Conservation (phyloP, 495 filamentous ascomycete genomes). For the Lepidopterella palustris region DNA sequence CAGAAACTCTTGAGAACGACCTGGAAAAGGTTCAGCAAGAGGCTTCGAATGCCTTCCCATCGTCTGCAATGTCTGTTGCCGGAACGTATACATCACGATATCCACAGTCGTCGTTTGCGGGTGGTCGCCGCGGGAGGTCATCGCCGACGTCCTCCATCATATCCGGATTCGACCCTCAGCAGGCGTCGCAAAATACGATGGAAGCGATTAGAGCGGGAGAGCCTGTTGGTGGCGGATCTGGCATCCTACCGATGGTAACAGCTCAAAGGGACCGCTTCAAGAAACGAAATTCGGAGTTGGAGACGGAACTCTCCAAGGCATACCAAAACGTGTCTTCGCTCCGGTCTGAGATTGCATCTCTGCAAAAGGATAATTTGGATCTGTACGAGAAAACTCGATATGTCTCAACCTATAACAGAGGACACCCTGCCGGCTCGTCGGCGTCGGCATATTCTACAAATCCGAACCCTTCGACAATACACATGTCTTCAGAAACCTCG, state of each 20-base stretch:
- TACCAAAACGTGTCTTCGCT: constrained; percentile 78
- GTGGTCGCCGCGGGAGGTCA: constrained; percentile 45
- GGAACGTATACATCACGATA: constrained; percentile 85
- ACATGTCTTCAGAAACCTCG: constrained; percentile 51
- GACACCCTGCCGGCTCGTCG: constrained; percentile 42
- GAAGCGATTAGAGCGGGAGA: constrained; percentile 59
- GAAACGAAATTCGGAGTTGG: constrained; percentile 85
- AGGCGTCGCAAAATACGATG: constrained; percentile 41
- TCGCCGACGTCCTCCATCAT: constrained; percentile 98
- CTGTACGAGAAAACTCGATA: constrained; percentile 98
- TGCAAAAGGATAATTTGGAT: constrained; percentile 94
- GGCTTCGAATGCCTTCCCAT: constrained; percentile 72
- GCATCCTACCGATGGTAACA: constrained; percentile 95
- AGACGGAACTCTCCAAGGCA: constrained; percentile 77
- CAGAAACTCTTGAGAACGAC: constrained; percentile 86
- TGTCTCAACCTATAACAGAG: constrained; percentile 82
- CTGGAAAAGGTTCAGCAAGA: constrained; percentile 81
- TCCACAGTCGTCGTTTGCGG: constrained; percentile 63
- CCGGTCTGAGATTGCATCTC: constrained; percentile 80
- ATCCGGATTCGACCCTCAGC: constrained; percentile 77
- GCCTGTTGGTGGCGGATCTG: constrained; percentile 72
- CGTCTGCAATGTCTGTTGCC: constrained; percentile 80
- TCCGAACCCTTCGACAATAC: constrained; percentile 67
- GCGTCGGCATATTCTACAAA: constrained; percentile 65
- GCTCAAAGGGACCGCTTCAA: constrained; percentile 98